Conservation (phyloP, 495 filamentous ascomycete species). For the Penicillium silybi region DNA sequence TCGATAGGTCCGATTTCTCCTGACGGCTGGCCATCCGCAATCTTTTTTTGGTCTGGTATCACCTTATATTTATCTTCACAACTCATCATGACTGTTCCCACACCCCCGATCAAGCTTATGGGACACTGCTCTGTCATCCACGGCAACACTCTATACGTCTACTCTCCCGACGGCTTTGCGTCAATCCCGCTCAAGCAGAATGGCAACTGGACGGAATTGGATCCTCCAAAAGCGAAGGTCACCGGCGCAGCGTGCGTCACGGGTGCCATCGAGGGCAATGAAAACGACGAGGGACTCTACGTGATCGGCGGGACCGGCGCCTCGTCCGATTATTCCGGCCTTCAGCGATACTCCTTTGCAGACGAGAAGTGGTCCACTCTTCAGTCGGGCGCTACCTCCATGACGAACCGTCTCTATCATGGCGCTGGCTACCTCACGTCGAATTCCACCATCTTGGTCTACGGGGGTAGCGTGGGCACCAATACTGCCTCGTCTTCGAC, state of each 20-base stretch:
- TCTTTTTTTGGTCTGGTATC: conserved; percentile 33
- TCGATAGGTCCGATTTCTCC: conserved; percentile 12
- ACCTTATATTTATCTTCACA: conserved; percentile 7
- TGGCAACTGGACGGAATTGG: conserved; percentile 63
- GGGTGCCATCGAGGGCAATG: conserved; percentile 49
- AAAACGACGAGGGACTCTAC: conserved; percentile 64
- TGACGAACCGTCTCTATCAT: conserved; percentile 69
- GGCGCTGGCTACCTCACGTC: conserved; percentile 70
- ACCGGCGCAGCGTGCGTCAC: conserved; percentile 74
- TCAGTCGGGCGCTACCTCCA: conserved; percentile 45
- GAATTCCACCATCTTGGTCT: conserved; percentile 71
- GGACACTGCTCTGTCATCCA: conserved; percentile 80
- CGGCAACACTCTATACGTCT: conserved; percentile 82
- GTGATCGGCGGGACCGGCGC: conserved; percentile 72
- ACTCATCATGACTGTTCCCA: conserved; percentile 57
- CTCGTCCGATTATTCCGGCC: conserved; percentile 59
- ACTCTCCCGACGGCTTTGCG: conserved; percentile 70
- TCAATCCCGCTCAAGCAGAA: conserved; percentile 65
- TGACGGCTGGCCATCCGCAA: conserved; percentile 30
- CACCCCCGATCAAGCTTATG: conserved; percentile 60
- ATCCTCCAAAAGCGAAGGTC: conserved; percentile 56
- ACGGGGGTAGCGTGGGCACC: conserved; percentile 67
- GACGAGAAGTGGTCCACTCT: conserved; percentile 72
- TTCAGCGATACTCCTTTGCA: conserved; percentile 81
- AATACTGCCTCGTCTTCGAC: conserved; percentile 58